Base-by-base conservation (phyloP, 768 basidiomycete species). In the Boletus sp. region DNA sequence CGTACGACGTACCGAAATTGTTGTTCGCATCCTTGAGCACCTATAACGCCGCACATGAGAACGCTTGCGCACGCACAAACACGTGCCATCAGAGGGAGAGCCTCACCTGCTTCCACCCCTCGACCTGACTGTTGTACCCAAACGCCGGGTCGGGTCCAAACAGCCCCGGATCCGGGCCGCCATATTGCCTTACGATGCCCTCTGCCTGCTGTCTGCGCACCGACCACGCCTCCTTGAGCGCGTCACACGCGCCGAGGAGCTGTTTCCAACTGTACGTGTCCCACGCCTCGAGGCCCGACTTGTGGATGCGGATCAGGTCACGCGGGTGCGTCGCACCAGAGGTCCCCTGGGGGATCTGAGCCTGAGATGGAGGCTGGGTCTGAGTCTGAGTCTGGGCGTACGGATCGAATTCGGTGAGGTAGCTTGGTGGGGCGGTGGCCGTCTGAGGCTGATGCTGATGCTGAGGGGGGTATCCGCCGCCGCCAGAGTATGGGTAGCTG, bases 221-320 rank as follows among this genome's bases (percentile, higher is more conserved):
- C 45, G 80, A 81, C 90, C 90, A 92, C 1, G 85, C 79, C 24
- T 73, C 70, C 71, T 85, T 87, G 61, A 92, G 78, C 11, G 75
- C 73, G 52, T 91, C 87, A 56, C 90, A 88, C 0, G 80, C 64
- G 56, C 71, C 72, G 30, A 89, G 68, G 37, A 85, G 75, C 72
- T 89, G 87, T 69, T 85, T 90, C 89, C 89, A 91, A 12, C 85
- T 73, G 55, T 80, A 82, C 7, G 71, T 37, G 62, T 90, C 86
- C 89, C 89, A 91, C 7, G 80, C 73, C 61, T 90, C 90, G 29
- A 92, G 76, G 67, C 84, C 83, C 0, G 75, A 65, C 61, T 90
- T 91, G 69, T 90, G 81, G 3, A 71, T 70, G 45, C 83, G 83
- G 53, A 92, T 83, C 60, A 78, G 82, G 45, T 89, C 82, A 40